These are phyloP conservation scores for Diplodia corticola DNA, from an alignment of 2,329 filamentous ascomycete genomes.

Conservation along the genomic window DNA sequence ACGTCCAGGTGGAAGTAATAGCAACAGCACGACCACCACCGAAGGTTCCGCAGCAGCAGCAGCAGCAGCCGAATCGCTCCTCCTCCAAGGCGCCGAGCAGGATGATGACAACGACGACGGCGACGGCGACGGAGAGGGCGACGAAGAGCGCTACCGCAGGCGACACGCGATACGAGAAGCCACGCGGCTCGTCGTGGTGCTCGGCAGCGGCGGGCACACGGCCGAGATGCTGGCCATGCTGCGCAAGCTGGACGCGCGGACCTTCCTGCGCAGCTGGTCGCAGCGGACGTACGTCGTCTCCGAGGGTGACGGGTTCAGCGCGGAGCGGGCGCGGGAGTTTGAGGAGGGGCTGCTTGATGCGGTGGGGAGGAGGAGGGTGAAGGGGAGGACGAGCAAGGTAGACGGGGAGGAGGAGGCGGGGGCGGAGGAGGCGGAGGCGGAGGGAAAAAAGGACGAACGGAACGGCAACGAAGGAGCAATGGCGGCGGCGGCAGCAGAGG, in stretches of 20 bases:
- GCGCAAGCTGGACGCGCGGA: slow-evolving; percentile 51
- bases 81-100: background rate
- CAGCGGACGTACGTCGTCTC: slow-evolving; percentile 79
- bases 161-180: slow-evolving; percentile 32
- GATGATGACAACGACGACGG: background rate
- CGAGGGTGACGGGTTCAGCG: slow-evolving; percentile 72
- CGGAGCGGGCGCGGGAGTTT: slow-evolving; percentile 63
- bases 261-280: slow-evolving; percentile 49
- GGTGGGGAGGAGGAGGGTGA: too few relatives aligned
- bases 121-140: slow-evolving; percentile 20
- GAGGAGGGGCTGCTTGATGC: slow-evolving; percentile 46
- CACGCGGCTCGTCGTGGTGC: slow-evolving; percentile 72
- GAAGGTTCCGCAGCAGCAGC: background rate
- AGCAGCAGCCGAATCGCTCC: slow-evolving; percentile 1
- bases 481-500: too few relatives aligned
- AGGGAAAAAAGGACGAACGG: background rate
- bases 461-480: too few relatives aligned
- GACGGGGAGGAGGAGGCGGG: background rate
- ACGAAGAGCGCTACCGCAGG: background rate
- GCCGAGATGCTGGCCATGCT: slow-evolving; percentile 92
- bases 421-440: background rate
- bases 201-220: slow-evolving; percentile 92
- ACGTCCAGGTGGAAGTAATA: background rate
- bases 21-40: background rate
- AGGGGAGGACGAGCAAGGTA: too few relatives aligned